phyloP scores from a whole-genome alignment of 2,329 filamentous ascomycete genomes.

The Diaporthe caulivora region DNA sequence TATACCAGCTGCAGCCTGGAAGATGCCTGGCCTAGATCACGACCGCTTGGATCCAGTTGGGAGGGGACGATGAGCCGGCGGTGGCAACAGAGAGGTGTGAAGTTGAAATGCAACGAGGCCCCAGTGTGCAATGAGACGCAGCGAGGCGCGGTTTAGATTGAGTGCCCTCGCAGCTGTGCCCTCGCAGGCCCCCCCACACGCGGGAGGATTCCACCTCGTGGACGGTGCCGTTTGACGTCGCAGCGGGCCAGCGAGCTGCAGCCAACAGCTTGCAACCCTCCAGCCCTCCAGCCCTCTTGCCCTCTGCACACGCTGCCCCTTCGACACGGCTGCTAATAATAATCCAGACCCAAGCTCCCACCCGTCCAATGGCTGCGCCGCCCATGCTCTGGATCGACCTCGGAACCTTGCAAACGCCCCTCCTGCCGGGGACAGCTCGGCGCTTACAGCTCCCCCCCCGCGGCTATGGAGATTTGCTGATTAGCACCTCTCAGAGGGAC shows the following conservation, averaged over 20 bases:
- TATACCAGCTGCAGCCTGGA: not conserved
- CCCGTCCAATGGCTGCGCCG: constrained; percentile 32
- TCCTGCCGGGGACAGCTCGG: constrained; percentile 23
- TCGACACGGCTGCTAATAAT: constrained; percentile 31
- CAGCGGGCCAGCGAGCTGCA: constrained; percentile 24
- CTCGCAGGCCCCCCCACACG: not conserved
- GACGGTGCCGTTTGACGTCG: constrained; percentile 26
- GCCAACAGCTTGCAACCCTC: constrained; percentile 1
- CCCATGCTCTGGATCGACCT: constrained; percentile 9
- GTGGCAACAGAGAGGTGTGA: constrained; percentile 12
- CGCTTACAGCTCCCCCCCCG: constrained; percentile 28
- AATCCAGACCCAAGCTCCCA: not conserved
- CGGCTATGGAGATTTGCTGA: constrained; percentile 27
- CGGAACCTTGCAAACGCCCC: constrained; percentile 9
- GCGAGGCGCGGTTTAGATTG: not conserved
- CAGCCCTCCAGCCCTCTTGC: no score
- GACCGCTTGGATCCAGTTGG: not conserved
- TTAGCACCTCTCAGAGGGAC: constrained; percentile 7
- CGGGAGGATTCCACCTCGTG: constrained; percentile 4
- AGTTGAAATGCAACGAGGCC: constrained; percentile 14
- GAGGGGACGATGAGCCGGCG: not conserved
- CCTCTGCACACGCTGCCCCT: no score
- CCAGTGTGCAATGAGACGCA: not conserved
- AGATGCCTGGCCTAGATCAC: not conserved
- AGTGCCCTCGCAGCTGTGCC: constrained; percentile 27